Evolutionary conservation across 495 filamentous ascomycete species (phyloP), one percentile per base, ranked within the genome.

Genomic region (Tuber calosporum): DNA sequence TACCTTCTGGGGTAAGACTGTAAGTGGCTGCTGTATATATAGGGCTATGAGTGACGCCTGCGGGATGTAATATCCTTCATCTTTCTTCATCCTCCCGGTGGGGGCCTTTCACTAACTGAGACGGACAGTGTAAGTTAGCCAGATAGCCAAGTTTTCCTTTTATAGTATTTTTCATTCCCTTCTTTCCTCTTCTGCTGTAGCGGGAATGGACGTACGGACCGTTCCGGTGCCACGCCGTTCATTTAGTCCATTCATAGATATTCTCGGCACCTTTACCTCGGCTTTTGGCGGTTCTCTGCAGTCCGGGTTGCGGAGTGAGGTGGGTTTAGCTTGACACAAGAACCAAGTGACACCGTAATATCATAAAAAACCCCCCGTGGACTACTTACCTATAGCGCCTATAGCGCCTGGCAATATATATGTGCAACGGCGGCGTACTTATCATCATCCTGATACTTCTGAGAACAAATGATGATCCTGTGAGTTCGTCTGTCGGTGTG

Each of bases 351-450:
- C 53, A 62, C n/a, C n/a, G n/a, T 30, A 62, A 62, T 62, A 62
- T 62, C n/a, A 62, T 3, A 62, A 62, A 62, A 62, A 62, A 3
- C 1, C 53, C 9, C 1, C 53, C 9, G 53, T 62, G 53, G 53
- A 62, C 53, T 30, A 30, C 53, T 26, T 62, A 62, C 53, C 53
- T 30, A 62, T 62, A 62, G 53, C 26, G 9, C 53, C 53, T 30
- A 62, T 62, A 62, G 53, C 26, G 9, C 53, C 53, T 62, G 53
- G 53, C n/a, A 62, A 62, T 62, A 62, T 62, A 62, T 62, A 62
- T 62, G 53, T 62, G 53, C 53, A 62, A 62, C n/a, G n/a, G 53
- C 53, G 53, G 53, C 53, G 53, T 62, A 62, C 26, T 62, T 62
- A 62, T 62, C 53, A 62, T 62, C 53, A 62, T 30, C 11, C 53